These are phyloP conservation scores for Artemisia tridentata DNA, from an alignment of 129 eudicot genomes.

Conservation along the genomic window DNA sequence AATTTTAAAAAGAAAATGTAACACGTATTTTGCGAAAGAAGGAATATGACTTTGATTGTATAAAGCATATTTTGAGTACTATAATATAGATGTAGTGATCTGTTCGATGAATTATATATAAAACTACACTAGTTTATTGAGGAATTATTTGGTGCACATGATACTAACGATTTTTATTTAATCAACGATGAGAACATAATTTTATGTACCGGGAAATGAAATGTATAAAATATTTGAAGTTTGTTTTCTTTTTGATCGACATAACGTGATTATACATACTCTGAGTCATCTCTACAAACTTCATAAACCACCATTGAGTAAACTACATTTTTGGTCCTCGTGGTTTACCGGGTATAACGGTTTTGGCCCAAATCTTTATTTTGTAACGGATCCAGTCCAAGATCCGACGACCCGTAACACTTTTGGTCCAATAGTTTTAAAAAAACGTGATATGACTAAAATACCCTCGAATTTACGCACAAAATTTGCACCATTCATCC, in stretches of 20 bases:
- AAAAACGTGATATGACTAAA: too few species aligned
- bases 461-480: too few species aligned
- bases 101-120: conserved; percentile 16
- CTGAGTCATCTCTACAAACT: not conserved
- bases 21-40: conserved; percentile 20
- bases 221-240: not conserved
- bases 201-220: conserved; percentile 8
- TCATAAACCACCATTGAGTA: too few species aligned
- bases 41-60: conserved; percentile 24
- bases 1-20: not conserved
- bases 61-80: too few species aligned
- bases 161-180: conserved; percentile 12
- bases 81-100: conserved; percentile 12
- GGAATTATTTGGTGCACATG: conserved; percentile 29
- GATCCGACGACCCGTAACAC: too few species aligned
- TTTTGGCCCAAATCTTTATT: too few species aligned
- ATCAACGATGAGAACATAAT: not conserved
- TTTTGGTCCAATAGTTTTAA: too few species aligned
- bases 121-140: conserved; percentile 3
- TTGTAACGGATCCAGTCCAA: too few species aligned
- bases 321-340: too few species aligned
- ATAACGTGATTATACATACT: not conserved
- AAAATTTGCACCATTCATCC: too few species aligned
- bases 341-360: too few species aligned
- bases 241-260: not conserved